Conservation (phyloP, 2,329 filamentous ascomycete genomes). For the Leptosphaerulina australis region DNA sequence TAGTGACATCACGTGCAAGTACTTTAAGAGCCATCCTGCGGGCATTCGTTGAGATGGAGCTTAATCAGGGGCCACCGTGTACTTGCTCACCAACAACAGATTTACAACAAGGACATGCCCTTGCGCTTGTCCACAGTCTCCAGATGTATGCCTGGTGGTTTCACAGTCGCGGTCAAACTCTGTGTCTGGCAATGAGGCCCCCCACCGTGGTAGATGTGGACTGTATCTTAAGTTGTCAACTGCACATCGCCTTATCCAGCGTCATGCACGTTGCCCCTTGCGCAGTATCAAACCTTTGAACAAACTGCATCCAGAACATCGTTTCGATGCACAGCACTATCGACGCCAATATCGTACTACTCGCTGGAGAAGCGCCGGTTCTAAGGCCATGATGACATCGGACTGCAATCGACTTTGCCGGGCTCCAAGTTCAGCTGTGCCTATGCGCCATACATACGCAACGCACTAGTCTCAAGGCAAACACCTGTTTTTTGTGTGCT, state of each 20-base stretch:
- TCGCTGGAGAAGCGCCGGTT: constrained; percentile 10
- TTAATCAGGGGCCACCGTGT: not conserved
- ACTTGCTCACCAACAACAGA: not conserved
- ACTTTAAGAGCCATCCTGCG: not conserved
- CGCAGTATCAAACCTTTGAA: not conserved
- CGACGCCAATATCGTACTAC: constrained; percentile 6
- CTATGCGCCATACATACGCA: too few species aligned
- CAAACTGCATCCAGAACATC: not conserved
- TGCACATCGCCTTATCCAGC: too few species aligned
- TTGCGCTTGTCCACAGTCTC: not conserved
- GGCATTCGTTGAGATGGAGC: not conserved
- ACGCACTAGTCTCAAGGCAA: constrained; percentile 10
- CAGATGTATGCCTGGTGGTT: not conserved
- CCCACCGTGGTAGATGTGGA: too few species aligned
- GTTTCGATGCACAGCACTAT: not conserved
- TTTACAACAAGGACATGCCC: not conserved
- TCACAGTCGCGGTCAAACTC: not conserved
- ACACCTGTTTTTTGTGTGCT: not conserved
- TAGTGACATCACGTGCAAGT: constrained; percentile 25
- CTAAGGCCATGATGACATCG: constrained; percentile 16
- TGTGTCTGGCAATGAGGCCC: too few species aligned
- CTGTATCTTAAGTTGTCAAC: too few species aligned
- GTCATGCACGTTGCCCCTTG: not conserved
- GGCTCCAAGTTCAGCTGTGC: too few species aligned
- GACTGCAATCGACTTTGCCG: constrained; percentile 1